phyloP scores from a whole-genome alignment of 2,329 filamentous ascomycete genomes.

The Leptographium procerum region DNA sequence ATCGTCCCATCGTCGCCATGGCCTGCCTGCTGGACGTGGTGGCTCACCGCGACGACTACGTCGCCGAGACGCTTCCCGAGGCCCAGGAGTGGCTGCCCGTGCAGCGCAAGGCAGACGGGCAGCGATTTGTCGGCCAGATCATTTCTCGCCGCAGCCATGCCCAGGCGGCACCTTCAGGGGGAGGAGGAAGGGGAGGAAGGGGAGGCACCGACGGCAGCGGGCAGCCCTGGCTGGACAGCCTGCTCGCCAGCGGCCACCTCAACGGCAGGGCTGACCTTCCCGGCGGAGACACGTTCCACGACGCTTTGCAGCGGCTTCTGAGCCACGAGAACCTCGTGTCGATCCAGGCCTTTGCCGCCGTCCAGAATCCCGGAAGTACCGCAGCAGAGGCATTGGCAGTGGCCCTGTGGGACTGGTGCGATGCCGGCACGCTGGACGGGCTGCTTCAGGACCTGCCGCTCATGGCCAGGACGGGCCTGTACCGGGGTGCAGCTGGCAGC shows the following conservation, averaged over 20 bases:
- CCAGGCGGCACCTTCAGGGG: too few relatives aligned
- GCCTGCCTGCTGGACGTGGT: conserved; percentile 21
- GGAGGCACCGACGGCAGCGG: background rate
- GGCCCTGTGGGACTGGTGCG: conserved; percentile 40
- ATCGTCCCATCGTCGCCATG: background rate
- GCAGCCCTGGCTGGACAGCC: background rate
- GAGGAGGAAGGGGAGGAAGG: too few relatives aligned
- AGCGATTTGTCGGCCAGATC: background rate
- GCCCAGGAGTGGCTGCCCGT: background rate
- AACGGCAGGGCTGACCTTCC: background rate
- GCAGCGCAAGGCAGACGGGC: background rate
- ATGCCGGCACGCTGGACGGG: conserved; percentile 35
- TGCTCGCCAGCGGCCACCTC: background rate
- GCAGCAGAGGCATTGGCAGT: conserved; percentile 18
- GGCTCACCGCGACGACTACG: conserved; percentile 16
- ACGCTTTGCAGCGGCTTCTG: background rate
- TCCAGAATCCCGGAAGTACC: background rate
- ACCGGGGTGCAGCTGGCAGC: background rate
- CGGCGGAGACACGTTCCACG: background rate
- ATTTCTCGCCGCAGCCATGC: background rate
- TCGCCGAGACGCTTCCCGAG: background rate
- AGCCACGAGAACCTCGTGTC: conserved; percentile 36
- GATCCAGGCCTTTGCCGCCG: conserved; percentile 19
- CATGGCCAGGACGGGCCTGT: conserved; percentile 7
- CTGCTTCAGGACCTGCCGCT: conserved; percentile 20